Conservation (phyloP, 257 asterid genomes). For the Solanum paucissectum region DNA sequence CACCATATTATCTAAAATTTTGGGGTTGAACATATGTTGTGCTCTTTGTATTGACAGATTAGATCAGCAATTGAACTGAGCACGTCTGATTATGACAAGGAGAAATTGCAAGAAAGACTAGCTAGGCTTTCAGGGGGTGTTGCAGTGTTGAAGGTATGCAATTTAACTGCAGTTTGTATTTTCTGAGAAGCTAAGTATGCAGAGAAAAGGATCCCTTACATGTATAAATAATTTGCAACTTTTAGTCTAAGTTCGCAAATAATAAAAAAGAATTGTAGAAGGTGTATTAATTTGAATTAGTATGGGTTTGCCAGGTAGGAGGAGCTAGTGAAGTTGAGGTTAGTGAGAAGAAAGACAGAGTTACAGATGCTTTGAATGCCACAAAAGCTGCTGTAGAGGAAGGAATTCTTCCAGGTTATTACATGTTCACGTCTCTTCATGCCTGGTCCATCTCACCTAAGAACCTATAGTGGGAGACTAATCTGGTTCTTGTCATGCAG, state of each 20-base stretch:
- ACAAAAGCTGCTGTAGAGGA: constrained; percentile 57
- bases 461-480: background rate
- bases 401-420: constrained; percentile 45
- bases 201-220: background rate
- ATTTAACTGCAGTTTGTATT: background rate
- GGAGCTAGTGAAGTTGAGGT: constrained; percentile 57
- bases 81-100: constrained; percentile 54
- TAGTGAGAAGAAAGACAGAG: constrained; percentile 47
- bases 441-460: background rate
- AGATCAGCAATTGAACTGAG: constrained; percentile 39
- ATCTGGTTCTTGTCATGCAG: constrained; percentile 2
- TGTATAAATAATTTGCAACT: background rate
- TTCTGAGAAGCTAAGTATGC: background rate
- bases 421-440: background rate
- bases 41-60: constrained; percentile 24
- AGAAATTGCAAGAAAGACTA: constrained; percentile 54
- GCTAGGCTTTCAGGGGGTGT: constrained; percentile 68
- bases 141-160: constrained; percentile 35
- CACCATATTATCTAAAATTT: background rate
- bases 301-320: constrained; percentile 23
- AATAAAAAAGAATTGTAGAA: background rate
- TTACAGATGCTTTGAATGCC: constrained; percentile 51
- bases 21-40: background rate
- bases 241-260: background rate
- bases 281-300: background rate